Base-by-base conservation (phyloP, 2,329 filamentous ascomycete genomes). In the Onygena corvina region DNA sequence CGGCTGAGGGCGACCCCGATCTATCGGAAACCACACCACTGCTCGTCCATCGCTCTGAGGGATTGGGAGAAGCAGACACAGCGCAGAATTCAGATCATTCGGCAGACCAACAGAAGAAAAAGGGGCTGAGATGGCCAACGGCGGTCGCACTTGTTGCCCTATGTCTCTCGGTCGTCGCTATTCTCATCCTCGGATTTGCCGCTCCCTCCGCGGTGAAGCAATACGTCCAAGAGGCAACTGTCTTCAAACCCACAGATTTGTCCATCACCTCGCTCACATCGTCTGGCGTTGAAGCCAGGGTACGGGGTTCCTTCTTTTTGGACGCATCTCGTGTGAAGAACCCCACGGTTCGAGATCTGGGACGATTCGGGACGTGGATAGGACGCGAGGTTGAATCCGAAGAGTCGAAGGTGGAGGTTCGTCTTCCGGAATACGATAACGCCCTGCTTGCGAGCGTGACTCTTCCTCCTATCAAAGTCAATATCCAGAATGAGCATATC, bases 241-340 rank as follows among this genome's bases (percentile, higher is more conserved):
- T 90, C 14, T 77, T 98, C 56, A 80, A 89, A 61, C 86, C 92
- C 1, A 88, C 83, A 4, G 84, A 82, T 56, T 68, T 98, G 16
- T 87, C 88, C 1, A 80, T 98, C 52, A 84, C 92, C 59, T 86
- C 84, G 1, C 84, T 95, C 56, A 95, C 87, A 0, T 62, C 79
- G 5, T 75, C 81, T 51, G 90, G 92, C 9, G 77, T 95, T 6
- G 79, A 76, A 53, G 84, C 86, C 27, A 81, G 87, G 54, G 74
- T 98, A 42, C 83, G 89, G 60, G 90, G 85, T 16, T 83, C 84
- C 49, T 86, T 96, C 60, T 75, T 73, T 36, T 77, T 98, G 56
- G 87, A 96, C 64, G 83, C 83, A 0, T 78, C 77, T 3, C 80
- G 80, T 46, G 88, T 96, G 16, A 67, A 76, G 53, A 84, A 84